These are phyloP conservation scores for Inga leiocalycina DNA, from an alignment of 306 rosid genomes.

Conservation along the genomic window DNA sequence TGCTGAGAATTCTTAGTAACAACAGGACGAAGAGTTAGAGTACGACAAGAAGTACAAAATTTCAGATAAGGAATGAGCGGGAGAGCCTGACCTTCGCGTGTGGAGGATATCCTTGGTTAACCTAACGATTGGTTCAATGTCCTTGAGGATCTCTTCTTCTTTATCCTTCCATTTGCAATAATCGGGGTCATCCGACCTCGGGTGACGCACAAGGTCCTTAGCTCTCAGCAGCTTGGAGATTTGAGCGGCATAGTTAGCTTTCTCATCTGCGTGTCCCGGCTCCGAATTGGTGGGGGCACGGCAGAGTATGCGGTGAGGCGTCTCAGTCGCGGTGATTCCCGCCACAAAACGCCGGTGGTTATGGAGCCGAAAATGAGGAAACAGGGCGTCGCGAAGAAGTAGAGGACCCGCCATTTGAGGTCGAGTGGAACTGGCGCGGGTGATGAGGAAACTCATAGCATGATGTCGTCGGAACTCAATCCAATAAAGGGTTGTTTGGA, in stretches of 20 bases:
- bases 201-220: conserved; percentile 35
- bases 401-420: conserved; percentile 59
- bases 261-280: conserved; percentile 45
- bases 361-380: conserved; percentile 51
- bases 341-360: conserved; percentile 37
- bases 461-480: background rate
- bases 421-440: background rate
- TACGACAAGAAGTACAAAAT: background rate
- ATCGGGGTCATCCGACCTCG: conserved; percentile 54
- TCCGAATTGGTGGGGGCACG: conserved; percentile 39
- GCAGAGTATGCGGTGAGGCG: conserved; percentile 44
- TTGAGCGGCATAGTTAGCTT: conserved; percentile 30
- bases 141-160: conserved; percentile 65
- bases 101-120: conserved; percentile 79
- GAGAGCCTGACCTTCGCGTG: conserved; percentile 49
- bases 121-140: conserved; percentile 62
- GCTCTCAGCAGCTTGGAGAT: conserved; percentile 28
- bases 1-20: background rate
- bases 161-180: conserved; percentile 71
- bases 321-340: conserved; percentile 14
- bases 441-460: background rate
- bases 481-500: background rate
- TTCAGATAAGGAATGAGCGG: background rate
- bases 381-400: conserved; percentile 43
- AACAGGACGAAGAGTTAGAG: background rate